A percentile compares a stretch with the other conserved stretches of the same genome.
These are phyloP conservation scores for Micromonas commoda DNA, from an alignment of 139 green algal genomes.

Conservation along the genomic window DNA sequence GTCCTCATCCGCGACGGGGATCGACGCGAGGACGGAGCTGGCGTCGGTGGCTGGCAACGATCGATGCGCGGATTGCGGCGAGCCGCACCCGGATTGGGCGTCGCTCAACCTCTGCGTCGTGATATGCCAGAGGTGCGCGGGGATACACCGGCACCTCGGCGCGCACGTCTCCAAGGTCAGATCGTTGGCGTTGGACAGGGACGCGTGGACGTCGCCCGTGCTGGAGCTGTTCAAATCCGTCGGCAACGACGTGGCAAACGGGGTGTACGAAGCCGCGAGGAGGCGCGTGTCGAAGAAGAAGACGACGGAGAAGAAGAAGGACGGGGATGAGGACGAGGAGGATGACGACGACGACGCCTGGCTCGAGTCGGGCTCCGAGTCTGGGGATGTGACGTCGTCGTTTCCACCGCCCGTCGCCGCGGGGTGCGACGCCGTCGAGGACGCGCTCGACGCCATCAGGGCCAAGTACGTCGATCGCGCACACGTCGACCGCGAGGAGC, in stretches of 20 bases:
- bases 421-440: background rate
- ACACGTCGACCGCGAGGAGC: background rate
- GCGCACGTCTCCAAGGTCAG: constrained; percentile 69
- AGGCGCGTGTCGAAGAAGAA: background rate
- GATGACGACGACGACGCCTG: too few relatives aligned
- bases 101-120: constrained; percentile 79
- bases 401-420: background rate
- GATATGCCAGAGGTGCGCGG: constrained; percentile 85
- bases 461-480: constrained; percentile 26
- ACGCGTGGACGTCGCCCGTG: constrained; percentile 34
- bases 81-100: constrained; percentile 75
- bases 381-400: too few relatives aligned
- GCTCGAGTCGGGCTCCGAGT: too few relatives aligned
- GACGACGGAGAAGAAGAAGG: background rate
- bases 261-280: constrained; percentile 18
- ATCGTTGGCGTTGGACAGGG: constrained; percentile 36
- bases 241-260: constrained; percentile 39
- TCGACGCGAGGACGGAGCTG: constrained; percentile 33
- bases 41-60: constrained; percentile 58
- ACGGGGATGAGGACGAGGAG: too few relatives aligned
- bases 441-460: background rate
- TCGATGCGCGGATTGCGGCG: constrained; percentile 74
- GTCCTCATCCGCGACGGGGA: too few relatives aligned
- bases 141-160: constrained; percentile 78
- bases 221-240: constrained; percentile 19